Evolutionary conservation across 768 basidiomycete species (phyloP), one percentile per base, ranked within the genome.

Genomic region (Mycena chlorophos): DNA sequence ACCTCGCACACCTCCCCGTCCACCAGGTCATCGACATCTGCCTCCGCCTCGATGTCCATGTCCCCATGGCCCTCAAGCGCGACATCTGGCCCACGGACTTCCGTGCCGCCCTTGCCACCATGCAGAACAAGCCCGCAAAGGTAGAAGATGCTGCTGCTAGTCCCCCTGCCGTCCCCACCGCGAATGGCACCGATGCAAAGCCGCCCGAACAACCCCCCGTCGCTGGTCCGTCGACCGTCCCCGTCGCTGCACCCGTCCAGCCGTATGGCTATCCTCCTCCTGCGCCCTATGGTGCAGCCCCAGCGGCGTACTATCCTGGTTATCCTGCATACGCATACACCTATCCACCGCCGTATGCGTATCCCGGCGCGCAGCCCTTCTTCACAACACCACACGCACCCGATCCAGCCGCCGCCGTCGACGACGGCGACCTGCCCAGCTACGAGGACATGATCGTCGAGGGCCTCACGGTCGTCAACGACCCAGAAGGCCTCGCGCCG

Each of bases 391-490:
- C 10, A 5, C 40, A 42, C 27, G 49, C 55, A 34, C 30, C 67
- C 60, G 39, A 62, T 60, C 5, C 69, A 56, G 22, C 55, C 20
- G 34, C 51, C 8, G 8, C 50, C 19, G 16, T 47, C 17, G 60
- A 67, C 4, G 65, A 67, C 8, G 80, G 81, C 27, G 82, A 91
- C 62, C 76, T 94, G 47, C 91, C 91, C 5, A 89, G 87, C 60
- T 94, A 94, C 54, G 91, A 94, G 65, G 91, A 94, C 58, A 94
- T 94, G 92, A 89, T 94, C 17, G 88, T 87, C 12, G 88, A 89
- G 65, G 91, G 90, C 1, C 73, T 94, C 23, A 70, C 75, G 14
- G 87, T 86, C 52, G 78, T 81, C 39, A 75, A 72, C 5, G 89
- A 91, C 54, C 76, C 84, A 1, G 88, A 94, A 43, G 92, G 92